phyloP scores from a whole-genome alignment of 2,329 filamentous ascomycete species.

The Fusarium foetens region DNA sequence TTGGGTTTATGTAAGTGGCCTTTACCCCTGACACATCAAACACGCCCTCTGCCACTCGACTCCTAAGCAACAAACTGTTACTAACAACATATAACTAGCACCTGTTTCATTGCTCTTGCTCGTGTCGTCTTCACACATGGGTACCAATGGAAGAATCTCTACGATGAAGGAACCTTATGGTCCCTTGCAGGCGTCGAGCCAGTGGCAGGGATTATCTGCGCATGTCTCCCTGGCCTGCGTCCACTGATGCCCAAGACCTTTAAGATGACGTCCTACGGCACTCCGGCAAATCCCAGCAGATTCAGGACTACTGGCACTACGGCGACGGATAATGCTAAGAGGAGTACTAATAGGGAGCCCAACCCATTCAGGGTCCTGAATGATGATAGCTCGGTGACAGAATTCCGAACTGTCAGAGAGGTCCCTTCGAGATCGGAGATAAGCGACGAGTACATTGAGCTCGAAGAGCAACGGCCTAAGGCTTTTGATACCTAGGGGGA shows the following conservation, averaged over 20 bases:
- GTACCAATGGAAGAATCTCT: slow-evolving; percentile 11
- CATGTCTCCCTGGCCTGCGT: slow-evolving; percentile 6
- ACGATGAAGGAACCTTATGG: slow-evolving; percentile 10
- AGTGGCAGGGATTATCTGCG: slow-evolving; percentile 1
- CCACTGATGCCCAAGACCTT: slow-evolving; percentile 17
- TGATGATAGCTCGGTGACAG: slow-evolving; percentile 10
- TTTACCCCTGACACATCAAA: no score
- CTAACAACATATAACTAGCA: not conserved
- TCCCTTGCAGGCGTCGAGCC: slow-evolving; percentile 6
- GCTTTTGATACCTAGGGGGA: not conserved
- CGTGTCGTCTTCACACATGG: not conserved
- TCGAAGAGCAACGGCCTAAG: slow-evolving; percentile 4
- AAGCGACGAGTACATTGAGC: slow-evolving; percentile 12
- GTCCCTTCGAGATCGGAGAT: slow-evolving; percentile 1
- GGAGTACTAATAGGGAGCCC: not conserved
- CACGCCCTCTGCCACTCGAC: not conserved
- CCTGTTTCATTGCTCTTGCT: not conserved
- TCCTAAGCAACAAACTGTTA: fast-evolving
- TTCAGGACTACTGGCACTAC: slow-evolving; percentile 4
- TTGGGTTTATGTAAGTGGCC: slow-evolving; percentile 2
- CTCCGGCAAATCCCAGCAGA: slow-evolving; percentile 4
- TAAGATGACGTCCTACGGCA: slow-evolving; percentile 8
- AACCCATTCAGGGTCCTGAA: slow-evolving; percentile 6
- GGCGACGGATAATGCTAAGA: not conserved
- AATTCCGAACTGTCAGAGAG: slow-evolving; percentile 4